Conservation (phyloP, 1,139 yeast genomes). For the Zygosaccharomyces sapae region DNA sequence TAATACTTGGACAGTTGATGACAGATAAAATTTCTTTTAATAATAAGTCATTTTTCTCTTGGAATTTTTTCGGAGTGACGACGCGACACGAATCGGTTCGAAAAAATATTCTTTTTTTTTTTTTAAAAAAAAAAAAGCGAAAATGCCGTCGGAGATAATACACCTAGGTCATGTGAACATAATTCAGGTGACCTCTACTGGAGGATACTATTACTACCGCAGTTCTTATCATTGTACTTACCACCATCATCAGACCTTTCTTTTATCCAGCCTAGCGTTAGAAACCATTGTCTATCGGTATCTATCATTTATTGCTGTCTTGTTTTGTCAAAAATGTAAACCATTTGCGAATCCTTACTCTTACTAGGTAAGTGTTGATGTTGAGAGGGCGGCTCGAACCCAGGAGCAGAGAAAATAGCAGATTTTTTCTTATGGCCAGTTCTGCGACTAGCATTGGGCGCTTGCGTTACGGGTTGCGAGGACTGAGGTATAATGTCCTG, state of each 20-base stretch:
- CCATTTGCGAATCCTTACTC: constrained; percentile 8
- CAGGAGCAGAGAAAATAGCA: constrained; percentile 14
- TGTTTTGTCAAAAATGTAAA: constrained; percentile 15
- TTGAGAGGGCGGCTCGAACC: constrained; percentile 1
- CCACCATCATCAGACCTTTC: too few relatives aligned
- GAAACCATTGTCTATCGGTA: not conserved
- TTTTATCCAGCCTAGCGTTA: too few relatives aligned
- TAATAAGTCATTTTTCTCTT: not conserved
- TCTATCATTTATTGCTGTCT: not conserved
- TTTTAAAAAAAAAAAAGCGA: not conserved
- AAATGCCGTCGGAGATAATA: not conserved
- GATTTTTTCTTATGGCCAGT: constrained; percentile 18
- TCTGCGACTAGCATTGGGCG: not conserved
- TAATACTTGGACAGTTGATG: not conserved
- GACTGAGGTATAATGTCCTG: not conserved
- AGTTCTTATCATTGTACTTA: too few relatives aligned
- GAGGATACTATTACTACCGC: too few relatives aligned
- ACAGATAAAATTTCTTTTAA: not conserved
- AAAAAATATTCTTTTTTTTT: constrained; percentile 2
- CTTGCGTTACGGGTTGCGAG: not conserved
- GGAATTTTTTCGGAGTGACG: not conserved
- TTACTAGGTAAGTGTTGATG: constrained; percentile 1
- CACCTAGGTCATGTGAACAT: too few relatives aligned
- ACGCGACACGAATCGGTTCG: constrained; percentile 2
- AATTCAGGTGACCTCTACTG: too few relatives aligned